phyloP scores from a whole-genome alignment of 2,329 filamentous ascomycete species.

The Pseudodiploospora longispora region DNA sequence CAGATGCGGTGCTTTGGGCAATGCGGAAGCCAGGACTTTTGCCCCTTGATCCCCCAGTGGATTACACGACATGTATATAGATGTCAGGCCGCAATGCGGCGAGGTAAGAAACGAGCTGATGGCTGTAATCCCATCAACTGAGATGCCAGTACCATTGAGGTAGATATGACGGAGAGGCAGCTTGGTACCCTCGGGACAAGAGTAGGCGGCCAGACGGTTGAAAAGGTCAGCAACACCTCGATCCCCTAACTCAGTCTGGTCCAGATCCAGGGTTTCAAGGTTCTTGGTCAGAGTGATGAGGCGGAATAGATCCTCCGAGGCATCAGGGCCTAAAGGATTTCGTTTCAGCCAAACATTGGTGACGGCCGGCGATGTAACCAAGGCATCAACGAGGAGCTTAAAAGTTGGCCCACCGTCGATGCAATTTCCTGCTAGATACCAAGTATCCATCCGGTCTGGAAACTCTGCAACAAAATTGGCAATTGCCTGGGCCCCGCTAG shows the following conservation, averaged over 20 bases:
- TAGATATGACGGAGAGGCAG: conserved; percentile 29
- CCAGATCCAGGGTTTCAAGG: conserved; percentile 43
- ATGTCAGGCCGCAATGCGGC: conserved; percentile 24
- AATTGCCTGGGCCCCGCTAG: conserved; percentile 36
- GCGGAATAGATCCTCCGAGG: conserved; percentile 32
- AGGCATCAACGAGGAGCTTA: conserved; percentile 33
- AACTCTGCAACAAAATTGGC: conserved; percentile 35
- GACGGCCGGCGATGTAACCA: conserved; percentile 33
- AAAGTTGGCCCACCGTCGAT: conserved; percentile 36
- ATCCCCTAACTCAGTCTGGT: conserved; percentile 44
- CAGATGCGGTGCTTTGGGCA: conserved; percentile 25
- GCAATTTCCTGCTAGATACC: conserved; percentile 48
- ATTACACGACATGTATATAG: conserved; percentile 30
- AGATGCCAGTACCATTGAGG: conserved; percentile 29
- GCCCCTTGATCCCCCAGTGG: conserved; percentile 27
- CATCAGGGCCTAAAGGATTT: conserved; percentile 37
- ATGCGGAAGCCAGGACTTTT: conserved; percentile 20
- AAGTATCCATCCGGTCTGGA: conserved; percentile 43
- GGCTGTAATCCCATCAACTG: conserved; percentile 19
- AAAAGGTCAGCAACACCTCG: conserved; percentile 37
- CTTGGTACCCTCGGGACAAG: conserved; percentile 17
- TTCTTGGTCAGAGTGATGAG: conserved; percentile 34
- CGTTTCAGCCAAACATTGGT: conserved; percentile 47
- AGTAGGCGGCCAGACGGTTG: conserved; percentile 23
- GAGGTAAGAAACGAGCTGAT: conserved; percentile 25